Percentiles rank a stretch among this genome's conserved stretches.
phyloP scores from a whole-genome alignment of 495 filamentous ascomycete species.

The Clohesyomyces aquaticus region DNA sequence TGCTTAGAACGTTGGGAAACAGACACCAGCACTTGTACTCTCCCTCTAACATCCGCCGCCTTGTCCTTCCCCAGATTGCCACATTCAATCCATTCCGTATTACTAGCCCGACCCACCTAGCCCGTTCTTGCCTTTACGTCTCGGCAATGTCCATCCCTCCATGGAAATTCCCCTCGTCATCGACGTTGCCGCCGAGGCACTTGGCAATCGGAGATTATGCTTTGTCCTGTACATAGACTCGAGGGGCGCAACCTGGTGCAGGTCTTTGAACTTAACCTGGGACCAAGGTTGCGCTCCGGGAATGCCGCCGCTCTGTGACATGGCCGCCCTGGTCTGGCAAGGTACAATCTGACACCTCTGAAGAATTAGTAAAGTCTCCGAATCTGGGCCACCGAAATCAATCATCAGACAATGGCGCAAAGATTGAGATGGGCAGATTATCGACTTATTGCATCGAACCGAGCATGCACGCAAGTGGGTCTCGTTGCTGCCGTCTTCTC shows the following conservation, averaged over 20 bases:
- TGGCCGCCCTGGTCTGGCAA: neutral
- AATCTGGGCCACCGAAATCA: constrained; percentile 9
- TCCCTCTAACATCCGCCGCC: no score
- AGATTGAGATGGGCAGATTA: no score
- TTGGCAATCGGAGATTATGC: constrained; percentile 22
- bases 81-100: no score
- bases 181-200: neutral
- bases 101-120: no score
- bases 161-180: no score
- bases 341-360: neutral
- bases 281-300: no score
- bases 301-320: no score
- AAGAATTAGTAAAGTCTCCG: constrained; percentile 20
- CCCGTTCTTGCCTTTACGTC: no score
- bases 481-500: neutral
- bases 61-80: no score
- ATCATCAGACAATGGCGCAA: constrained; percentile 5
- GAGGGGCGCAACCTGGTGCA: neutral
- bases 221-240: neutral
- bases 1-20: no score
- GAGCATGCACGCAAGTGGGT: neutral
- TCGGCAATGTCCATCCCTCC: neutral
- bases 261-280: no score
- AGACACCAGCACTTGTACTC: no score
- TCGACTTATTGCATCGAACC: neutral